Conservation (phyloP, 169 alveolate species). For the Plasmodium ovale region DNA sequence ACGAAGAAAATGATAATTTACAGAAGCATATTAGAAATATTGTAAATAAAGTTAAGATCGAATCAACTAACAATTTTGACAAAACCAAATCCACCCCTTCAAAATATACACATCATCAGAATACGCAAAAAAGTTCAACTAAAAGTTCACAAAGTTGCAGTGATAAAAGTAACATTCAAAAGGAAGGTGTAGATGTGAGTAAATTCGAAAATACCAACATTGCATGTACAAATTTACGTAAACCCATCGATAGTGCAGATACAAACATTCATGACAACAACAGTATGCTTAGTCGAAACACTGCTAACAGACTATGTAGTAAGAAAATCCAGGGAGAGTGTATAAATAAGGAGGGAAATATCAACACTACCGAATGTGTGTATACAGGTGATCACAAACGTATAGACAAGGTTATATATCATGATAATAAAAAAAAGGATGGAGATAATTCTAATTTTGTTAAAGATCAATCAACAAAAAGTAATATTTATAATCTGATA, state of each 20-base stretch:
- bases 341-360: background rate
- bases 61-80: slow-evolving; percentile 11
- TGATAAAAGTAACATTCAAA: background rate
- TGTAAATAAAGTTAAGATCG: slow-evolving; percentile 57
- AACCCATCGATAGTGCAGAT: background rate
- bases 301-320: background rate
- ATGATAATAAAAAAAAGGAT: background rate
- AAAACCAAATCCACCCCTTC: slow-evolving; percentile 3
- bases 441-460: background rate
- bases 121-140: background rate
- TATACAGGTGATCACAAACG: background rate
- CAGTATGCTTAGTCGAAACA: background rate
- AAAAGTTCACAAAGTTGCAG: background rate
- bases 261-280: background rate
- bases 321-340: background rate
- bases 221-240: no score
- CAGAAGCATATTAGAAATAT: slow-evolving; percentile 47
- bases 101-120: background rate
- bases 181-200: background rate
- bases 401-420: no score
- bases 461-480: slow-evolving; percentile 38
- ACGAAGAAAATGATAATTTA: slow-evolving; percentile 56
- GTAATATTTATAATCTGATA: slow-evolving; percentile 51
- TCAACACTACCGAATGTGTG: background rate
- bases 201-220: background rate